phyloP scores from a whole-genome alignment of 257 asterid genomes.

The Avicennia marina region DNA sequence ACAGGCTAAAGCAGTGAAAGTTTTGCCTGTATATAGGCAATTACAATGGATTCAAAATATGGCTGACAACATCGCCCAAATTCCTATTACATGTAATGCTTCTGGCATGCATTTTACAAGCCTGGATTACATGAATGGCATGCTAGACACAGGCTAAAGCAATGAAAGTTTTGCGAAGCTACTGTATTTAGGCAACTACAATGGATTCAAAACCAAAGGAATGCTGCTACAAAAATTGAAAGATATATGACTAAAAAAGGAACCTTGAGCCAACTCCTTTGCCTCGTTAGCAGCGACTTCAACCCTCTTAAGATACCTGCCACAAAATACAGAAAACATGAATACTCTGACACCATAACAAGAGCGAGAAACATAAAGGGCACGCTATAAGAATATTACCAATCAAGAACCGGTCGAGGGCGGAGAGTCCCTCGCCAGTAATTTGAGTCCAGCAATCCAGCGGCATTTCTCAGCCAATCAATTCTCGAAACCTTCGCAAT shows the following conservation, averaged over 20 bases:
- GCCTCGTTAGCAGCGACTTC: constrained; percentile 78
- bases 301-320: constrained; percentile 76
- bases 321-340: background rate
- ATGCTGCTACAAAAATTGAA: too few species aligned
- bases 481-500: constrained; percentile 74
- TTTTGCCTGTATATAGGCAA: too few species aligned
- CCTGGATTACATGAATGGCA: too few species aligned
- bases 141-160: too few species aligned
- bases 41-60: too few species aligned
- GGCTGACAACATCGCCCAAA: background rate
- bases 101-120: too few species aligned
- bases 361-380: background rate
- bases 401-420: constrained; percentile 93
- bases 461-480: constrained; percentile 95
- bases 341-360: background rate
- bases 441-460: constrained; percentile 78
- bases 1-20: too few species aligned
- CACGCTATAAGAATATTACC: constrained; percentile 29
- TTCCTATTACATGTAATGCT: background rate
- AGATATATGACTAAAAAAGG: background rate
- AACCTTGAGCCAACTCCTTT: constrained; percentile 69
- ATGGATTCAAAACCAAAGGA: too few species aligned
- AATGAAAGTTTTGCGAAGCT: too few species aligned
- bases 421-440: constrained; percentile 87
- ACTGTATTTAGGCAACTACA: too few species aligned